phyloP scores from a whole-genome alignment of 441 rosid genomes.

The Syzygium syzygioides region DNA sequence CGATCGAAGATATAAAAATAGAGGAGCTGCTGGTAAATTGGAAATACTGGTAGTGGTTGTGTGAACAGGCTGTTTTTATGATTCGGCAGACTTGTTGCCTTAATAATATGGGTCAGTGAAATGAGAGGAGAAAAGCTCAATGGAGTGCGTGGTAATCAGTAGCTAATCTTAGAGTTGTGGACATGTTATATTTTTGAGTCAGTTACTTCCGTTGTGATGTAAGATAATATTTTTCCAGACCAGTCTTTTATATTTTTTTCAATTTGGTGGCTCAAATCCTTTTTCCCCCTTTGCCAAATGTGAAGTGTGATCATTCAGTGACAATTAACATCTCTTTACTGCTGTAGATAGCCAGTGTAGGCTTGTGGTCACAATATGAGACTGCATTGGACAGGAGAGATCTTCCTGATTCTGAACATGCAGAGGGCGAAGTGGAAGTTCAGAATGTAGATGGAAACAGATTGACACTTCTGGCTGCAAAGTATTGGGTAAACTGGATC shows the following conservation, averaged over 20 bases:
- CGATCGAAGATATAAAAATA: not conserved
- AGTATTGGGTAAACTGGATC: slow-evolving; percentile 47
- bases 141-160: not conserved
- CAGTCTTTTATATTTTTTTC: not conserved
- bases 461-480: slow-evolving; percentile 32
- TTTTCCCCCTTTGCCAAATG: not conserved
- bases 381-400: slow-evolving; percentile 32
- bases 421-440: slow-evolving; percentile 32
- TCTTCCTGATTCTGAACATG: slow-evolving; percentile 26
- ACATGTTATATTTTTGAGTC: not conserved
- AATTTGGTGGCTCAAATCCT: not conserved
- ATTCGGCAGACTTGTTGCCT: not conserved
- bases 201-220: not conserved
- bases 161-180: not conserved
- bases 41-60: not conserved
- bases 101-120: not conserved
- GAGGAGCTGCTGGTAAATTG: not conserved
- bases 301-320: slow-evolving; percentile 3
- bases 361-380: slow-evolving; percentile 69
- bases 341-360: slow-evolving; percentile 81
- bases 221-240: not conserved
- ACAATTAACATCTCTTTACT: slow-evolving; percentile 17
- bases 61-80: not conserved
- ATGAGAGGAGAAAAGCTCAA: not conserved
- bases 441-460: slow-evolving; percentile 41